Conservation (phyloP, 2,329 filamentous ascomycete species). For the Blumeriella jaapii region DNA sequence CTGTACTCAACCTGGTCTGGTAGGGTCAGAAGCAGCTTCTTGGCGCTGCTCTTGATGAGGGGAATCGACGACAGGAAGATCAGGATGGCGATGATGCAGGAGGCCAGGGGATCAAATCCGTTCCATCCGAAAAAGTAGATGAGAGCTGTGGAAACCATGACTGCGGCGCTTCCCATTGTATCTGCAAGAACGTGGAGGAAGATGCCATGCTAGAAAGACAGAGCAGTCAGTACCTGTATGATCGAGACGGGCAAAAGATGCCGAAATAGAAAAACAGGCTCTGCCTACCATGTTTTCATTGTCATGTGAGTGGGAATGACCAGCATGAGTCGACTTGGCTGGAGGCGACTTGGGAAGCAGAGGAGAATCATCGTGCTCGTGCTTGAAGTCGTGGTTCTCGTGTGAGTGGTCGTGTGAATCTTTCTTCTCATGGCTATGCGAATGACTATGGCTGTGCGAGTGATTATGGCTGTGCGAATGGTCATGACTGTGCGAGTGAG, state of each 20-base stretch:
- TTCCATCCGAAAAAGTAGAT: conserved; percentile 84
- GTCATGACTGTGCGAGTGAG: conserved; percentile 26
- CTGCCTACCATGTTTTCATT: conserved; percentile 99
- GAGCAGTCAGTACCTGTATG: too few relatives aligned
- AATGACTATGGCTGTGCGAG: conserved; percentile 26
- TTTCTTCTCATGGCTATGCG: conserved; percentile 13
- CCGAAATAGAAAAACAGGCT: too few relatives aligned
- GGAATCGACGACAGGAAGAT: conserved; percentile 91
- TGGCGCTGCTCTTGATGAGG: conserved; percentile 74
- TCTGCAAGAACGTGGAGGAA: conserved; percentile 93
- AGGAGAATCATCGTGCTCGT: conserved; percentile 11
- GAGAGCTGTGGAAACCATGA: conserved; percentile 81
- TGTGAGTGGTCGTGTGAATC: conserved; percentile 25
- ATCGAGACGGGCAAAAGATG: too few relatives aligned
- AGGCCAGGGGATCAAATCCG: conserved; percentile 89
- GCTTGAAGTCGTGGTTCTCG: conserved; percentile 22
- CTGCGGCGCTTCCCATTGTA: conserved; percentile 84
- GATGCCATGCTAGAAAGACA: too few relatives aligned
- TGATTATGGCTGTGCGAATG: conserved; percentile 28
- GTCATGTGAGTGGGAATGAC: conserved; percentile 48
- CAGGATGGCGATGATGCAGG: conserved; percentile 82
- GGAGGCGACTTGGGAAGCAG: conserved; percentile 10
- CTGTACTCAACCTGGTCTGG: conserved; percentile 80
- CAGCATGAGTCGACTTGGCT: conserved; percentile 22
- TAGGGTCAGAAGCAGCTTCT: conserved; percentile 71